phyloP scores from a whole-genome alignment of 345 rosid genomes.

The Acer saccharum region DNA sequence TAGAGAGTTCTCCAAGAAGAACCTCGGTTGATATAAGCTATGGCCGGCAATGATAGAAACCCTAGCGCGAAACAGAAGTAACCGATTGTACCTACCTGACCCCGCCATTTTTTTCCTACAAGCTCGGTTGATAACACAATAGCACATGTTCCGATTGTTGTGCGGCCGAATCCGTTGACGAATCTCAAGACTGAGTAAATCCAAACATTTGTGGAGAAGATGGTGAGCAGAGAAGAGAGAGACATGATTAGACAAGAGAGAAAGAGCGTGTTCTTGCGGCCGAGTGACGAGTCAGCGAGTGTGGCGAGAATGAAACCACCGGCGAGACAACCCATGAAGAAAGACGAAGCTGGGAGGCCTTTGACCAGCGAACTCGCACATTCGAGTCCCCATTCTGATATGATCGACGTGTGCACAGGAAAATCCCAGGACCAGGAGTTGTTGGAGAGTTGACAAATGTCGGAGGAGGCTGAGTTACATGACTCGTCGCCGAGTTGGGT shows the following conservation, averaged over 20 bases:
- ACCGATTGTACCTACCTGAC: constrained; percentile 43
- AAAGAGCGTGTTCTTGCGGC: constrained; percentile 58
- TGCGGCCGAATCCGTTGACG: constrained; percentile 49
- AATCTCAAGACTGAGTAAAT: constrained; percentile 46
- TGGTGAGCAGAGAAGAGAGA: constrained; percentile 36
- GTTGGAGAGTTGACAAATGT: constrained; percentile 43
- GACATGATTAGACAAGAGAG: constrained; percentile 48
- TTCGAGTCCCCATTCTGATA: constrained; percentile 60
- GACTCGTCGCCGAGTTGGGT: constrained; percentile 8
- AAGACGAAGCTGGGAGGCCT: constrained; percentile 63
- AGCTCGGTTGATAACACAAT: constrained; percentile 51
- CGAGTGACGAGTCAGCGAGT: constrained; percentile 56
- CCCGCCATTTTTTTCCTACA: constrained; percentile 53
- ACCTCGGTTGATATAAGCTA: constrained; percentile 44
- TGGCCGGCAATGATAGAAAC: constrained; percentile 42
- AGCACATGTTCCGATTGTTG: constrained; percentile 48
- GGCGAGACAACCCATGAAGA: constrained; percentile 57
- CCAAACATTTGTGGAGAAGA: constrained; percentile 50
- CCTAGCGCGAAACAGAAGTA: constrained; percentile 51
- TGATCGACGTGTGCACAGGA: constrained; percentile 33
- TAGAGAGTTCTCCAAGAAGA: constrained; percentile 50
- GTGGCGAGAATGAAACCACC: constrained; percentile 56
- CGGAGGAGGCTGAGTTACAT: constrained; percentile 23
- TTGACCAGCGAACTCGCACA: constrained; percentile 45
- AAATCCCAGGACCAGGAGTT: constrained; percentile 56